Conservation (phyloP, 2,329 filamentous ascomycete genomes). For the Diaporthe amygdali region DNA sequence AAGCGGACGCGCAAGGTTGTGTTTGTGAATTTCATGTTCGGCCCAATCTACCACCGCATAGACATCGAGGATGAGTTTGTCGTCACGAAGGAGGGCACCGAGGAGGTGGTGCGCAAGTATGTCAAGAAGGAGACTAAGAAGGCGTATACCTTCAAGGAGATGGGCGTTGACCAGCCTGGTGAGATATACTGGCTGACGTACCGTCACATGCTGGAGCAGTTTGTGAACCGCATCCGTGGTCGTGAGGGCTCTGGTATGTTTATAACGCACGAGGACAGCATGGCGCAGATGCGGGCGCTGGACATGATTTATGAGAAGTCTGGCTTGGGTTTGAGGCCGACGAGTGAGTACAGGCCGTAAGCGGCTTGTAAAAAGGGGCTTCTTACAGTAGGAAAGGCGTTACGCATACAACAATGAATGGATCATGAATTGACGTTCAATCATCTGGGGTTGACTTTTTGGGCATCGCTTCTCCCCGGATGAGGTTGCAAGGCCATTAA, state of each 20-base stretch:
- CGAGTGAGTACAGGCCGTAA: constrained; percentile 2
- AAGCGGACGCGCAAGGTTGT: constrained; percentile 34
- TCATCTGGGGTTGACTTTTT: no score
- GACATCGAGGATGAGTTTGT: constrained; percentile 41
- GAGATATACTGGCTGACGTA: constrained; percentile 49
- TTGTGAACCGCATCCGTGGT: constrained; percentile 50
- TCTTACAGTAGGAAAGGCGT: no score
- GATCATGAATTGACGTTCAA: no score
- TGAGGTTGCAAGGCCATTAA: no score
- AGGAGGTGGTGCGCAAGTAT: constrained; percentile 31
- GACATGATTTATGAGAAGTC: constrained; percentile 52
- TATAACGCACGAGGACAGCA: constrained; percentile 47
- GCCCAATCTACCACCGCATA: constrained; percentile 39
- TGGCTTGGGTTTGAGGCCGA: constrained; percentile 29
- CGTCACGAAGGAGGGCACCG: constrained; percentile 32
- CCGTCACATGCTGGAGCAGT: constrained; percentile 52
- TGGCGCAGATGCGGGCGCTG: constrained; percentile 50
- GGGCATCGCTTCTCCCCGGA: no score
- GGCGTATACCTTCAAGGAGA: constrained; percentile 41
- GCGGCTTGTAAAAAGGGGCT: neutral
- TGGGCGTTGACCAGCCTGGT: constrained; percentile 35
- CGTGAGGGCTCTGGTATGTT: constrained; percentile 42
- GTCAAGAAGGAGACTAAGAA: constrained; percentile 34
- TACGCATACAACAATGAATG: no score
- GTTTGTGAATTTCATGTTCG: constrained; percentile 34